Conservation (phyloP, 352 stramenopile species). For the Phytophthora vignae region DNA sequence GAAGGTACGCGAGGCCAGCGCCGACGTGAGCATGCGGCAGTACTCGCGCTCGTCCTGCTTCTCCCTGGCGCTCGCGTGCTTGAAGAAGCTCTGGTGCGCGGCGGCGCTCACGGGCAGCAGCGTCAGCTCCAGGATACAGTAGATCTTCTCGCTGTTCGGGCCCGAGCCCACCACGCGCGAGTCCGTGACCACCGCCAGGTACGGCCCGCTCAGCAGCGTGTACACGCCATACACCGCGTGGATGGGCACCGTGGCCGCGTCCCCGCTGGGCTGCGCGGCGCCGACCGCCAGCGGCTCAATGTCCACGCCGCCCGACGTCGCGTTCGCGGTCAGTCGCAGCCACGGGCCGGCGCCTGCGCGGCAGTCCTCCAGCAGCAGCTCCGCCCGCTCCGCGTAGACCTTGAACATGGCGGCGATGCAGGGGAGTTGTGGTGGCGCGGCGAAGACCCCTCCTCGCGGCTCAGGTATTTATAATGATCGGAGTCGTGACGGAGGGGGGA, state of each 20-base stretch:
- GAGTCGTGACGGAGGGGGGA: constrained; percentile 9
- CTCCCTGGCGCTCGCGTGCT: constrained; percentile 50
- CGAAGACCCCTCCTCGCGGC: background rate
- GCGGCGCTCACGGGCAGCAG: constrained; percentile 67
- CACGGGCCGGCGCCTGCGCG: constrained; percentile 68
- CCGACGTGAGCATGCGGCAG: constrained; percentile 62
- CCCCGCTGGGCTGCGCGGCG: constrained; percentile 40
- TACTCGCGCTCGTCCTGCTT: constrained; percentile 72
- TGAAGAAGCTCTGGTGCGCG: constrained; percentile 59
- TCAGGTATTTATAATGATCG: constrained; percentile 19
- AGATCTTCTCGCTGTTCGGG: constrained; percentile 67
- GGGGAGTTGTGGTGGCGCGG: background rate
- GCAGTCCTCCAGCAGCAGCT: constrained; percentile 86
- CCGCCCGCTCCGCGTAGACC: constrained; percentile 70
- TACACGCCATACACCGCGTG: constrained; percentile 84
- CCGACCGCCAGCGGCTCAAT: constrained; percentile 29
- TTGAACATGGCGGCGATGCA: constrained; percentile 65
- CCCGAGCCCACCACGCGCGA: constrained; percentile 69
- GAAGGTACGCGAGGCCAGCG: constrained; percentile 61
- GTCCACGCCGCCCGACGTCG: constrained; percentile 32
- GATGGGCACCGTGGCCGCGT: constrained; percentile 65
- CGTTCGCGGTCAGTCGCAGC: constrained; percentile 53
- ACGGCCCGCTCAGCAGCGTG: constrained; percentile 67
- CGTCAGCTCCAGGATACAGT: constrained; percentile 61
- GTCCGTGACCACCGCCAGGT: constrained; percentile 77